Base-by-base conservation (phyloP, 1,284 basidiomycete species). In the Rhodotorula sp. region DNA sequence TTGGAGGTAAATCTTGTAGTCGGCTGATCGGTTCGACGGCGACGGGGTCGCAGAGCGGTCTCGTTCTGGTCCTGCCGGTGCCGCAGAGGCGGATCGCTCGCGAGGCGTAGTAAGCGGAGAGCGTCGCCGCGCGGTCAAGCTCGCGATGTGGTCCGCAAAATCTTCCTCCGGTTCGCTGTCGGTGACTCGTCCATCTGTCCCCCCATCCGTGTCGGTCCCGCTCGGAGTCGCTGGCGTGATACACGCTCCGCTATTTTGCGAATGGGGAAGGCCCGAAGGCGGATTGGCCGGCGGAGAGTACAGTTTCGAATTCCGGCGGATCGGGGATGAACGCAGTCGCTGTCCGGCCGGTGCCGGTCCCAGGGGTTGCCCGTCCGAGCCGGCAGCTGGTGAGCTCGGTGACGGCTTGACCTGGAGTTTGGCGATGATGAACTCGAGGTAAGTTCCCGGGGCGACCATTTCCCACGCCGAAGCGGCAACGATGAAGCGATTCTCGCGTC, bases 141-240 rank as follows among this genome's bases (percentile, higher is more conserved):
- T 12, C 22, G 30, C 48, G 30, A 4, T 30, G 14, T 15, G 12
- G 10, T 42, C 24, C 6, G 7, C 22, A 4, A 33, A 22, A 0
- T 17, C 24, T 3, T 24, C 60, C 14, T 61, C 60, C 14, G 30
- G 51, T 10, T 62, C 61, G 42, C 51, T 55, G 20, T 62, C 61
- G n/a, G 30, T 45, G 24, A 42, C 56, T 26, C 60, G 61, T 29
- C 49, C 51, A 3, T 59, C 57, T 4, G 66, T 59, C 7, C 54
- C 61, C 24, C 49, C 51, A 6, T 59, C 57, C 14, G 66, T 59
- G 10, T 62, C 61, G 48, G 56, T 58, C n/a, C 62, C 57, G 42
- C 55, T 60, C 1, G 66, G 66, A 1, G 66, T 68, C 15, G 66
- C 66, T 3, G 61, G 66, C 4, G 61, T 53, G 30, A 61, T n/a